Percentiles rank a stretch among this genome's conserved stretches.
Evolutionary conservation across 306 rosid species (phyloP).

Genomic region (Casuarina equisetifolia): DNA sequence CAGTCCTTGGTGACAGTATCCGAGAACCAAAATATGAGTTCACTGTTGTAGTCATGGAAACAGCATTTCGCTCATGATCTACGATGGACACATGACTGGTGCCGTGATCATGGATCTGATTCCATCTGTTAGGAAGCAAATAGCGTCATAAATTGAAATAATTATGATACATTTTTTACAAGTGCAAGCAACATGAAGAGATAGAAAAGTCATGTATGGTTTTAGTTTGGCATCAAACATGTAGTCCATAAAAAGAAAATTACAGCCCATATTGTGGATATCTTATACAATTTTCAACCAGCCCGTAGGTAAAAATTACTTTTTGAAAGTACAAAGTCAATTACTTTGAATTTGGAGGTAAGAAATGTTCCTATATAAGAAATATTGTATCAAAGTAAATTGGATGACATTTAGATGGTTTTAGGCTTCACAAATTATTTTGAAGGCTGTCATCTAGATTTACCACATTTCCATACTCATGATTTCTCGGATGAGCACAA

Average conservation of each 20-base stretch:
- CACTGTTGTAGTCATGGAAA: slow-evolving; percentile 78
- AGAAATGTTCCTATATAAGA: background rate
- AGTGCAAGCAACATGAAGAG: background rate
- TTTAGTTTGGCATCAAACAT: background rate
- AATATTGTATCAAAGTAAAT: background rate
- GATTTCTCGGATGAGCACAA: background rate
- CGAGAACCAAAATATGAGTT: slow-evolving; percentile 70
- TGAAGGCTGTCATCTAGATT: background rate
- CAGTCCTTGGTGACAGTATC: slow-evolving; percentile 69
- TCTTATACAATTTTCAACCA: background rate
- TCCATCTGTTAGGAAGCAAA: slow-evolving; percentile 54
- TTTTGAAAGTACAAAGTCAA: background rate
- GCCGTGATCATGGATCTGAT: slow-evolving; percentile 74
- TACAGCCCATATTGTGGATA: background rate
- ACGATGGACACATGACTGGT: slow-evolving; percentile 72
- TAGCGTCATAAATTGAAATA: slow-evolving; percentile 1
- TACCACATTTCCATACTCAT: background rate
- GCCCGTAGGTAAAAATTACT: background rate
- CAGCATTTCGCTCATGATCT: slow-evolving; percentile 58
- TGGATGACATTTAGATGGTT: background rate
- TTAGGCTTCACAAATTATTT: background rate
- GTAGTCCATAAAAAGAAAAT: background rate
- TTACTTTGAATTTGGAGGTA: background rate
- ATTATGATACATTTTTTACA: background rate
- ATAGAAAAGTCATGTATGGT: background rate